Base-by-base conservation (phyloP, 169 alveolate species). In the Plasmodium malariae region DNA sequence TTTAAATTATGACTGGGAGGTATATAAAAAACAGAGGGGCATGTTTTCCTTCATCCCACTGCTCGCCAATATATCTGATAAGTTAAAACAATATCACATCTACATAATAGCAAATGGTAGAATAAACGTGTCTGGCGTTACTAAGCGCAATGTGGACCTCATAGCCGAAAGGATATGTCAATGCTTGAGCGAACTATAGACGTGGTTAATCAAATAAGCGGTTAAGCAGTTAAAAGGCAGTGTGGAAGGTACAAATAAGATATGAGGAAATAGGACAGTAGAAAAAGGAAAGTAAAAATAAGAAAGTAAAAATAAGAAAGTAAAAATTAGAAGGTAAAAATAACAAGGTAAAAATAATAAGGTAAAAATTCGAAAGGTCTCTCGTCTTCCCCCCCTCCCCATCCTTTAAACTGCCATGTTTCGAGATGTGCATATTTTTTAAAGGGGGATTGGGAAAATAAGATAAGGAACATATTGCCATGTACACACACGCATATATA, bases 11-110 rank as follows among this genome's bases (percentile, higher is more conserved):
- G 68, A 86, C 48, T 86, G 92, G 92, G 43, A 49, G 30, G 70
- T 57, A 2, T 86, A 86, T 86, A 86, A 86, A 55, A 86, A 86
- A 30, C 92, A 86, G 30, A 45, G 68, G 7, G 92, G 92, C 2
- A 26, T 86, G 11, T 86, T 86, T 86, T 69, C 87, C 11, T 86
- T 37, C 48, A 74, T 86, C n/a, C 92, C 92, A 7, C 37, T 70
- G 1, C 34, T 86, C 17, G 37, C 76, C 2, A 21, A 36, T 5
- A 86, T 86, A 45, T 43, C 14, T 72, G 60, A 70, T 19, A n/a
- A 57, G 30, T 51, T 86, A 48, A 86, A 70, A 74, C 32, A 57
- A 26, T 28, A 86, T 21, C 92, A 86, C 34, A 43, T 86, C 34
- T 86, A 86, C 51, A 86, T 86, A 34, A 60, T 86, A 21, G 32